Base-by-base conservation (phyloP, 805 yeast genomes). In the Candida ficus region DNA sequence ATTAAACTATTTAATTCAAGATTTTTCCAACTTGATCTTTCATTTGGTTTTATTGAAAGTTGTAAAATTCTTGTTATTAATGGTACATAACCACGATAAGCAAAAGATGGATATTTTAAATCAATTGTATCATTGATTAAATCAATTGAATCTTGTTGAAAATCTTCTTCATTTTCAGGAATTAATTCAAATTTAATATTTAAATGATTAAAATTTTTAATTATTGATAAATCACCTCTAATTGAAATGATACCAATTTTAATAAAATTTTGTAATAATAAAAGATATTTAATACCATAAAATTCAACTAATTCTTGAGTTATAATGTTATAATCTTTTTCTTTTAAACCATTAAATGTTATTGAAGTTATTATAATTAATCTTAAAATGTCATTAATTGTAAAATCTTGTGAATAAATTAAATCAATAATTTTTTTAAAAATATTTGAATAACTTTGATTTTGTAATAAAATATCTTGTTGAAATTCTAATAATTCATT, bases 21-120 rank as follows among this genome's bases (percentile, higher is more conserved):
- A 7, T 67, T 66, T 11, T 60, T 57, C 73, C 72, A 70, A 5
- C 57, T 41, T 5, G 60, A 50, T 33, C 52, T 41, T 71, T 73
- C 48, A 80, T 77, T n/a, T 83, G 33, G 37, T 14, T 35, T 34
- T 21, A 38, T 38, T 8, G 46, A 68, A 17, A 78, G 62, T 61
- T 90, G 89, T 3, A 86, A 71, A 11, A 89, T 52, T 44, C 97
- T 68, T 4, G 80, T 70, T 2, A 77, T 64, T 5, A 91, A 58
- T 3, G 99, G 98, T 0, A 88, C 83, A 23, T 77, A 83, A 1
- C 95, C 93, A 5, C 96, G 83, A 44, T 84, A 78, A 1, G 88
- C 78, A 56, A 80, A 83, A 1, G 80, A 64, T 4, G 79, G 71
- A 38, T 65, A 67, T 20, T 66, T 65, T 25, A 78, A 76, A 38